Evolutionary conservation across 2,329 filamentous ascomycete genomes (phyloP), one percentile per base, ranked within the genome.

Genomic region (Penicillium sclerotiorum): DNA sequence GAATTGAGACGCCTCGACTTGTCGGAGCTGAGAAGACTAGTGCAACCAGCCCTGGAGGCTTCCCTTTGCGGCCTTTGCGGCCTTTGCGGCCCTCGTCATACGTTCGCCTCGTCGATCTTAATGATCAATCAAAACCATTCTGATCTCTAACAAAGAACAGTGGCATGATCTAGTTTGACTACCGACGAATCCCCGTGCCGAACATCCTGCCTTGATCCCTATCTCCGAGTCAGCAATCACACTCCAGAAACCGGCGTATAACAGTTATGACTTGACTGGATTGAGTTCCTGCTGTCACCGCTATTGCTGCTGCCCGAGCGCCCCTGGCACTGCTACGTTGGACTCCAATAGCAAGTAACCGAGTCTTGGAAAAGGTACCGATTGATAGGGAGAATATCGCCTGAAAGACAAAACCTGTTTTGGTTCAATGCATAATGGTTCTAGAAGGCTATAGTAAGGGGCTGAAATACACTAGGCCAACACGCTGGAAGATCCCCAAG

Each of bases 381-480:
- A 25, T 8, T 47, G 27, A 25, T 41, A 30, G 11, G 7, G 22
- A 36, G 13, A 27, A 47, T 50, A 25, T 48, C 40, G 50, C 44
- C 25, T 23, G 32, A 22, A 20, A 17, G 35, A 40, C 8, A 40
- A 36, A 55, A 35, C 39, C 38, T 40, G 33, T 43, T 55, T 45
- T 49, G 21, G 30, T 47, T 35, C 49, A 40, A 44, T 52, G 35
- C 37, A 23, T 30, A 42, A 47, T 41, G 9, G 20, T 52, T 52
- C 35, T 49, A 52, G 43, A 40, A 42, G 32, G 41, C 45, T 53
- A 50, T 53, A 50, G 46, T 36, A 54, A 46, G 32, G 23, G 21
- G 32, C 23, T 27, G 33, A 44, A 44, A 45, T 53, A 56, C 23
- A 50, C 38, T 46, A 50, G 47, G 45, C 47, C 35, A 53, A 45